Evolutionary conservation across 164 flowering plant species (phyloP), one percentile per base, ranked within the genome.

Genomic region (Vitis rotundifolia): DNA sequence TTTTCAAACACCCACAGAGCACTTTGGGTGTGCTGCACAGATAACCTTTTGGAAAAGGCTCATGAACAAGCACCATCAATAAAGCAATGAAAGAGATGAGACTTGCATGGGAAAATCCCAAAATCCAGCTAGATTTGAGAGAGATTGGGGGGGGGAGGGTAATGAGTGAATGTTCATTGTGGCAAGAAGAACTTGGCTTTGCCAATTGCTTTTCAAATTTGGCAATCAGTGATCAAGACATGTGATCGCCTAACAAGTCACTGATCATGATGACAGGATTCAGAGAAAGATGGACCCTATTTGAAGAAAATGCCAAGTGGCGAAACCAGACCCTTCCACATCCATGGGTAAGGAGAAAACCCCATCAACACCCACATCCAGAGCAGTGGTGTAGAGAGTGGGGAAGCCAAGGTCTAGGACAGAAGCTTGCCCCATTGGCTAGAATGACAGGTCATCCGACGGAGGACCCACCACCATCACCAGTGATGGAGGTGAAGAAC

Each of bases 371-470:
- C 7, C n/a, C 6, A 13, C 14, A 7, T 13, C 56, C 14, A 53
- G 1, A 11, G 26, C 26, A 22, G 26, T 1, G 26, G 26, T 22
- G 26, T 22, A 15, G 13, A 8, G 47, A 49, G 58, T 14, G 28
- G 56, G 48, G 22, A 28, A 7, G 44, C 16, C 9, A 44, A 18
- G 62, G 44, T 13, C 0, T 3, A 63, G 26, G 26, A 22, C 0
- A 62, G 54, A 61, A n/a, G 70, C n/a, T 59, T 57, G 49, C 53
- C 8, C 0, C 9, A 57, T n/a, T 67, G 71, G 69, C 18, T 44
- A 65, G 73, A 77, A 61, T 62, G 77, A 69, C 74, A 70, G 64
- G 49, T 77, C 76, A 69, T 67, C 50, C 18, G 9, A 1, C 5
- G n/a, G 6, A 29, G 61, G 63, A 16, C 54, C 29, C 65, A 12